These are phyloP conservation scores for Hypoxylon sp. DNA, from an alignment of 2,329 filamentous ascomycete genomes.

Conservation along the genomic window DNA sequence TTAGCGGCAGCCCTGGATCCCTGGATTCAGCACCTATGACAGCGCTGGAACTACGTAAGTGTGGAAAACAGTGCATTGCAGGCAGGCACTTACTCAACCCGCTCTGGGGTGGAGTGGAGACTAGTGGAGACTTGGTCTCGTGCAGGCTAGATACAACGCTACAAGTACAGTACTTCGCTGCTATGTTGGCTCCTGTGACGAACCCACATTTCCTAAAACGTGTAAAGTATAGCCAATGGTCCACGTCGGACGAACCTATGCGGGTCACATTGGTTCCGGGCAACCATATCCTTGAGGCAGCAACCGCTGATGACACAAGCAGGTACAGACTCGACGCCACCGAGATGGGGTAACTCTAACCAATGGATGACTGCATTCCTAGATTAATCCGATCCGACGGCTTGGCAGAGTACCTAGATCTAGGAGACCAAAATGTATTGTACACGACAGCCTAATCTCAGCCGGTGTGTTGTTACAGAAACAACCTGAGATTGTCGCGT, in stretches of 20 bases:
- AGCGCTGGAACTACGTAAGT: too few species aligned
- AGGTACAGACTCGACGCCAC: constrained; percentile 32
- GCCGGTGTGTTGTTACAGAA: constrained; percentile 11
- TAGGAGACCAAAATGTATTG: constrained; percentile 17
- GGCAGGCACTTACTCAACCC: constrained; percentile 15
- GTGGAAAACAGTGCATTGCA: too few species aligned
- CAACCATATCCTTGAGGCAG: constrained; percentile 32
- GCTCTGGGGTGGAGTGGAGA: constrained; percentile 26
- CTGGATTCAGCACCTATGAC: too few species aligned
- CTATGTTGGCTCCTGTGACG: constrained; percentile 23
- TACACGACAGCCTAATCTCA: too few species aligned
- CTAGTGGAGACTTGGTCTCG: constrained; percentile 30
- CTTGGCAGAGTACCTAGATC: constrained; percentile 10
- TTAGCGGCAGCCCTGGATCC: constrained; percentile 14
- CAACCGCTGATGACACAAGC: constrained; percentile 37
- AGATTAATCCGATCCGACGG: constrained; percentile 29
- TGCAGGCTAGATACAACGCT: constrained; percentile 22
- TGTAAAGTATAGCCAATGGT: constrained; percentile 18
- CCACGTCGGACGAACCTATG: constrained; percentile 7
- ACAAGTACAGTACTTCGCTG: constrained; percentile 21
- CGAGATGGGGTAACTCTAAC: background rate
- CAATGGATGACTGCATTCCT: constrained; percentile 15
- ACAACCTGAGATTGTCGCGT: background rate
- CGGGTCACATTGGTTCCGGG: constrained; percentile 23
- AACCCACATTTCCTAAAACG: constrained; percentile 14